Conservation (phyloP, 164 flowering plant genomes). For the Akebia trifoliata region DNA sequence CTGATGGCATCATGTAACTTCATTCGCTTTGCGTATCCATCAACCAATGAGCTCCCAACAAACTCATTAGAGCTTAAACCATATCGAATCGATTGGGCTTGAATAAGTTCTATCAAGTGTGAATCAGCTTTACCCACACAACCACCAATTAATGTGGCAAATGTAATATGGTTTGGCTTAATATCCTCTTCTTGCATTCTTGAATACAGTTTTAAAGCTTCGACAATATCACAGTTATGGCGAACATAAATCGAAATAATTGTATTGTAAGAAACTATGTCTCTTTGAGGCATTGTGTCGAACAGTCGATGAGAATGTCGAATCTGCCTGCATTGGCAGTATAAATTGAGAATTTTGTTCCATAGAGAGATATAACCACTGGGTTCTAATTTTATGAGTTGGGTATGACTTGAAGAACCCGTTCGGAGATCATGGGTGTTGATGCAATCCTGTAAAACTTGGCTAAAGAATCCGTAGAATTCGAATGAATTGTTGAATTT, state of each 20-base stretch:
- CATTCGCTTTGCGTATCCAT: constrained; percentile 21
- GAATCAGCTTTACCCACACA: not conserved
- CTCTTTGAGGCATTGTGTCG: constrained; percentile 21
- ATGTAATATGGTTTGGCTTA: constrained; percentile 21
- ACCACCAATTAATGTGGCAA: constrained; percentile 15
- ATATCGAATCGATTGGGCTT: constrained; percentile 14
- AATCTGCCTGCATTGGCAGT: constrained; percentile 10
- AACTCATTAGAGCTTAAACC: constrained; percentile 23
- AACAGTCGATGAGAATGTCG: constrained; percentile 10
- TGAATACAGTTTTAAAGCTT: constrained; percentile 7
- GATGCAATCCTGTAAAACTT: constrained; percentile 8
- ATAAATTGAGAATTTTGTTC: constrained; percentile 24
- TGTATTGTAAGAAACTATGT: constrained; percentile 19
- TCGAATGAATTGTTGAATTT: not conserved
- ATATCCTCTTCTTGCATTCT: constrained; percentile 17
- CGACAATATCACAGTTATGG: not conserved
- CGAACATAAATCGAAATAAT: constrained; percentile 12
- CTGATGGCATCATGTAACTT: constrained; percentile 18
- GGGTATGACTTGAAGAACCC: constrained; percentile 16
- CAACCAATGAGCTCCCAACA: constrained; percentile 27
- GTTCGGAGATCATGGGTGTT: constrained; percentile 1
- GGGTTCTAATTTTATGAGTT: constrained; percentile 20
- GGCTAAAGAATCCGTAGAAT: not conserved
- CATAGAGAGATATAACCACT: constrained; percentile 20
- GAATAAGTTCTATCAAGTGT: constrained; percentile 16